Evolutionary conservation across 139 green algal genomes (phyloP).

Genomic region (Nannochloris sp.): DNA sequence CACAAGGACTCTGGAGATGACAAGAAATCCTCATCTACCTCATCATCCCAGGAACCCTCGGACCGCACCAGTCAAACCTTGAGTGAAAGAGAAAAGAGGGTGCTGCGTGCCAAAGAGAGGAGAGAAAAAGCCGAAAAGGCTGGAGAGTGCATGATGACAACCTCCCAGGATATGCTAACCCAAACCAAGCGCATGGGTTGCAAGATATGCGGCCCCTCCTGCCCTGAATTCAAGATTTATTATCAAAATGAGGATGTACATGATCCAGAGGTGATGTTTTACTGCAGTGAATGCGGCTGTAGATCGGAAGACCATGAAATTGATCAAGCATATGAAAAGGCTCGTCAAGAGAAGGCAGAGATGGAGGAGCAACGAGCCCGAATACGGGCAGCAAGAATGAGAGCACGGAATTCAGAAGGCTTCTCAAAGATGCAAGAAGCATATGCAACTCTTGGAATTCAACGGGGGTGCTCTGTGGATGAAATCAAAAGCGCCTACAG

Average conservation of each 20-base stretch:
- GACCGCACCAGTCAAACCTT: not conserved
- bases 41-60: not conserved
- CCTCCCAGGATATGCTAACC: slow-evolving; percentile 9
- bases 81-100: slow-evolving; percentile 4
- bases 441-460: slow-evolving; percentile 9
- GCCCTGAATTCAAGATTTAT: slow-evolving; percentile 10
- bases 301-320: slow-evolving; percentile 10
- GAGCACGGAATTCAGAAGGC: not conserved
- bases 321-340: slow-evolving; percentile 2
- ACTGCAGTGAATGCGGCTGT: slow-evolving; percentile 23
- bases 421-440: slow-evolving; percentile 5
- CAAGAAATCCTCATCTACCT: too few species aligned
- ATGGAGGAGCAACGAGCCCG: not conserved
- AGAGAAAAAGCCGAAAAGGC: not conserved
- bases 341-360: not conserved
- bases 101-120: not conserved
- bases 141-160: slow-evolving; percentile 10
- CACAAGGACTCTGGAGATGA: too few species aligned
- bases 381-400: not conserved
- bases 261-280: slow-evolving; percentile 27
- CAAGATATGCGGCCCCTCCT: not conserved
- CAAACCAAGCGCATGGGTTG: slow-evolving; percentile 10
- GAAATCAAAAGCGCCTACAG: slow-evolving; percentile 15
- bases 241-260: slow-evolving; percentile 15
- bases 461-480: not conserved